Base-by-base conservation (phyloP, 495 filamentous ascomycete genomes). In the Penicillium paxilli region DNA sequence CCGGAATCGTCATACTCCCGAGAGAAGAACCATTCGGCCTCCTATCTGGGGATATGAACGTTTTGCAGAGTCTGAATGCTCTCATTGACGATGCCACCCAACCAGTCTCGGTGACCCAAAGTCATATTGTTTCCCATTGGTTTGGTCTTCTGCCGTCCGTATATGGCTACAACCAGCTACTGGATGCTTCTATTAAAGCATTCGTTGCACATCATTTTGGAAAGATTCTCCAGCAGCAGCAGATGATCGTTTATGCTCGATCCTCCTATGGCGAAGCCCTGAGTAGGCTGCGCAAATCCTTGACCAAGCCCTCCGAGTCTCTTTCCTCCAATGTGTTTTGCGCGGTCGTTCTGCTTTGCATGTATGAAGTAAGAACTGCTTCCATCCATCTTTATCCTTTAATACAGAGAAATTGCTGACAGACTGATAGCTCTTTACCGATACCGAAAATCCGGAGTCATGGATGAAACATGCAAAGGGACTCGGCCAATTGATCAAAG, bases 401-500 rank as follows among this genome's bases (percentile, higher is more conserved):
- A 3, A 8, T 38, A 38, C 17, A 19, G 16, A 12, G 14, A 38
- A 14, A 17, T 20, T 7, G 5, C n/a, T 25, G 11, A 41, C 8
- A 16, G 14, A n/a, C 25, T n/a, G 23, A 2, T 1, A 72, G 69
- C 60, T 73, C 2, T 73, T 73, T 49, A 55, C 69, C 14, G 64
- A 73, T 38, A 57, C 54, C 2, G 47, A 65, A n/a, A 55, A 65
- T n/a, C 59, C 65, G 4, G 61, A 64, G 17, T 66, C 66, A 4
- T 73, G 69, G 69, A 73, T 73, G 67, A 67, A 66, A 38, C 69
- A 73, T 52, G 69, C 67, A n/a, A 60, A 64, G 32, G 69, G 63
- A 2, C 55, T 73, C 17, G 64, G 67, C 38, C 65, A 69, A 37
- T 33, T 73, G 30, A 58, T 64, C 11, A 54, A 61, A 32, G 45